Percentiles rank a stretch among this genome's conserved stretches.
phyloP scores from a whole-genome alignment of 768 basidiomycete genomes.

The Pilatotrama ljubarskyi region DNA sequence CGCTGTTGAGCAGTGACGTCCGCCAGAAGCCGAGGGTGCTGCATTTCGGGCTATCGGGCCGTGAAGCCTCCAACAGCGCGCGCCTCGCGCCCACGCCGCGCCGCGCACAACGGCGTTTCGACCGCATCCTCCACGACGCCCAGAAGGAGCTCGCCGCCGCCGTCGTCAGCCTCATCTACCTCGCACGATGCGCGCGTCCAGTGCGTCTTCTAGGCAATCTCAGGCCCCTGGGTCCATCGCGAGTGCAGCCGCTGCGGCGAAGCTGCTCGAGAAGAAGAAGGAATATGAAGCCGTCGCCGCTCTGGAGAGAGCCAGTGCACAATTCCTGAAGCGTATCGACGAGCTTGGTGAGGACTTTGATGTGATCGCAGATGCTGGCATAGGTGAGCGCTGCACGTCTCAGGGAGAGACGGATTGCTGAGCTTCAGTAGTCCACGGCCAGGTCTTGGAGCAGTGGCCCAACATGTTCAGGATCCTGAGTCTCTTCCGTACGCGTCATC shows the following conservation, averaged over 20 bases:
- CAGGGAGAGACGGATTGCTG: not conserved
- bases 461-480: slow-evolving; percentile 78
- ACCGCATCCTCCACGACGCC: not conserved
- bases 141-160: not conserved
- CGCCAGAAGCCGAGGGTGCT: too few species aligned
- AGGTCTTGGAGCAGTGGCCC: slow-evolving; percentile 79
- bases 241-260: slow-evolving; percentile 51
- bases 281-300: slow-evolving; percentile 76
- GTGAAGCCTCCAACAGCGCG: not conserved
- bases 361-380: slow-evolving; percentile 75
- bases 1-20: too few species aligned
- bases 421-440: slow-evolving; percentile 61
- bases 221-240: slow-evolving; percentile 44
- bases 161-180: not conserved
- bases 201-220: slow-evolving; percentile 52
- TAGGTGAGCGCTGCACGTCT: slow-evolving; percentile 43
- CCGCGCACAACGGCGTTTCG: not conserved
- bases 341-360: slow-evolving; percentile 71
- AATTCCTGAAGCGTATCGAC: slow-evolving; percentile 68
- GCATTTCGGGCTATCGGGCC: too few species aligned
- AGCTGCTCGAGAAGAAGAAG: slow-evolving; percentile 77
- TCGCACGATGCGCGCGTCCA: slow-evolving; percentile 53
- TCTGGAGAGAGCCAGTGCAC: slow-evolving; percentile 60
- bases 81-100: not conserved
- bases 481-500: slow-evolving; percentile 56